Base-by-base conservation (phyloP, 2,329 filamentous ascomycete species). In the Colletotrichum sp. region DNA sequence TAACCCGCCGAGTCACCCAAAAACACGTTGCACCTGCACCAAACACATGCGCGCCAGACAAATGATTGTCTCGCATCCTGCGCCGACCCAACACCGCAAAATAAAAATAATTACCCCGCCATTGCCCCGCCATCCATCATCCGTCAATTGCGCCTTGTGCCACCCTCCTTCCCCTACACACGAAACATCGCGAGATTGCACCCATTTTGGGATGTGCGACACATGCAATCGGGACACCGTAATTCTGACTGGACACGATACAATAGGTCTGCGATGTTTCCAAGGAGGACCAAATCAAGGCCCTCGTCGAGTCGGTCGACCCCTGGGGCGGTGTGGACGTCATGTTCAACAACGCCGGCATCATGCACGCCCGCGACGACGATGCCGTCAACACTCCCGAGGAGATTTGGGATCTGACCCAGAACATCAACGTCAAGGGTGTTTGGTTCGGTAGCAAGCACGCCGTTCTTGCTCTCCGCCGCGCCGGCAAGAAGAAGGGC, bases 381-480 rank as follows among this genome's bases (percentile, higher is more conserved):
- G 93, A 95, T 84, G 95, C 96, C 65, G 88, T 98, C 83, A 91
- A 94, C 84, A 98, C 96, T 2, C 93, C 95, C 67, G 95, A 98
- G 88, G 93, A 92, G 81, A 96, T 98, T 88, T 98, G 96, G 96
- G 95, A 98, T 82, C 88, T 98, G 79, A 98, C 96, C 6, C 95
- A 98, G 77, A 93, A 92, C 84, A 98, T 98, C 89, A 98, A 98
- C 86, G 96, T 98, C 85, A 98, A 98, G 91, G 96, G 96, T 59
- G 96, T 98, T n/a, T 98, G 96, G 96, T 98, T 92, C 84, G 96
- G 96, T 76, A 94, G 93, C 90, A 98, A 98, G 90, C 95, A 98
- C 85, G 95, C 96, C 8, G 93, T 98, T 32, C 89, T 96, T 67
- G 92, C 95, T 60, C 90, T 98, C 81, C 93, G 96, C 79, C 93